A percentile compares a stretch with the other conserved stretches of the same genome.
These are phyloP conservation scores for Colletotrichum neosansevieriae DNA, from an alignment of 2,329 filamentous ascomycete genomes.

Conservation along the genomic window DNA sequence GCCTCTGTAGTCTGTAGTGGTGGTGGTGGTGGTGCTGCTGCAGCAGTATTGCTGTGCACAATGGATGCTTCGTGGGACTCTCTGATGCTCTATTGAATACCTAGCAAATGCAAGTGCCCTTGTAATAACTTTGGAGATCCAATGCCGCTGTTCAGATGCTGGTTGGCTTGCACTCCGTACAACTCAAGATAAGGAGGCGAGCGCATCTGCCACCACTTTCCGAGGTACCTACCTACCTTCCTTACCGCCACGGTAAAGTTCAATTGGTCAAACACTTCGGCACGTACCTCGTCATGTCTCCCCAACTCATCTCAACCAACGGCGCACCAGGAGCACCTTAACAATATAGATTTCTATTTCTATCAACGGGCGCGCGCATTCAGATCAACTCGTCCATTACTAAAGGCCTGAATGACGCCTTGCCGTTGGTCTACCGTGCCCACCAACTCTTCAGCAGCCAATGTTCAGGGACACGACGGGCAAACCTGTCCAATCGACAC, in stretches of 20 bases:
- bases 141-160: no score
- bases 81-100: no score
- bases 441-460: conserved; percentile 13
- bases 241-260: neutral
- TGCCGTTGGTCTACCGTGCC: conserved; percentile 9
- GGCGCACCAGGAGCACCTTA: neutral
- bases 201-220: conserved; percentile 10
- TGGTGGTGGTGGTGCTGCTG: no score
- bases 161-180: no score
- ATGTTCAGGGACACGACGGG: neutral
- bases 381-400: neutral
- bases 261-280: no score
- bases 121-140: no score
- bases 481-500: neutral
- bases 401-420: conserved; percentile 9
- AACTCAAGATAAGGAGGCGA: neutral
- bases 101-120: no score
- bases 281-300: neutral
- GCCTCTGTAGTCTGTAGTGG: neutral
- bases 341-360: conserved; percentile 7
- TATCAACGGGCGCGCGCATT: conserved; percentile 6
- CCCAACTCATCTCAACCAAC: conserved; percentile 1
- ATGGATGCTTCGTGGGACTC: no score
- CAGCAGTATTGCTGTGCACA: no score
- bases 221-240: neutral